Evolutionary conservation across 2,329 filamentous ascomycete genomes (phyloP).

Genomic region (Rhinocladiella similis): DNA sequence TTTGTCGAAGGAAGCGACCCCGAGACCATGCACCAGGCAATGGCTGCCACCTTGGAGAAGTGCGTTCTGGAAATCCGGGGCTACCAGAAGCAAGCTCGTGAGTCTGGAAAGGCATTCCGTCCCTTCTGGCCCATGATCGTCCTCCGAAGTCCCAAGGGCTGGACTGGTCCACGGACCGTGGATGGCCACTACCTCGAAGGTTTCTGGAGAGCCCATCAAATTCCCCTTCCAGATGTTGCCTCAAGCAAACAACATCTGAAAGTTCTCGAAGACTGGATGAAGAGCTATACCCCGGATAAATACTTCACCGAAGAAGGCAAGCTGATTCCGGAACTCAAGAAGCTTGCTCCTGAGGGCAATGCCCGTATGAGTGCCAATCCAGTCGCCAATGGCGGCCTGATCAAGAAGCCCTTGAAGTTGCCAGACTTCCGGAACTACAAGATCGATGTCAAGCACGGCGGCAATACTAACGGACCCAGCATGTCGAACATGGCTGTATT

Average conservation of each 20-base stretch:
- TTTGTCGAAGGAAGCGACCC: conserved; percentile 76
- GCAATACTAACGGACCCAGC: conserved; percentile 57
- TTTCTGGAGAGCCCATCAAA: conserved; percentile 78
- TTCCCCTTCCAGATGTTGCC: conserved; percentile 70
- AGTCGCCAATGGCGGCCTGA: conserved; percentile 68
- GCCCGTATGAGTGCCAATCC: conserved; percentile 77
- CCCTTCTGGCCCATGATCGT: conserved; percentile 79
- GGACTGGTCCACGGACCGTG: conserved; percentile 72
- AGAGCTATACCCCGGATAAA: conserved; percentile 70
- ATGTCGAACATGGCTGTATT: conserved; percentile 71
- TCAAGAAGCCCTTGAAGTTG: conserved; percentile 67
- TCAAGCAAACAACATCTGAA: conserved; percentile 67
- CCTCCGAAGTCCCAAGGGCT: conserved; percentile 75
- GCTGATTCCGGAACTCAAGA: conserved; percentile 62
- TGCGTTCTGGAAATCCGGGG: conserved; percentile 69
- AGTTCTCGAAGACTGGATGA: conserved; percentile 74
- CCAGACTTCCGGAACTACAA: conserved; percentile 70
- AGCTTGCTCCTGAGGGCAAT: conserved; percentile 64
- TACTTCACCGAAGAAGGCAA: conserved; percentile 66
- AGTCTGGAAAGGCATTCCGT: conserved; percentile 67
- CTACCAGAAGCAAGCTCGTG: conserved; percentile 70
- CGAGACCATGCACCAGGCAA: conserved; percentile 76
- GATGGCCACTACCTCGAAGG: conserved; percentile 70
- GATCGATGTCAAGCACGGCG: conserved; percentile 62
- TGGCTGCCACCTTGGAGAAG: conserved; percentile 73